Percentiles rank a stretch among this genome's conserved stretches.
These are phyloP conservation scores for Globisporangium perplexum DNA, from an alignment of 352 stramenopile genomes.

Conservation along the genomic window DNA sequence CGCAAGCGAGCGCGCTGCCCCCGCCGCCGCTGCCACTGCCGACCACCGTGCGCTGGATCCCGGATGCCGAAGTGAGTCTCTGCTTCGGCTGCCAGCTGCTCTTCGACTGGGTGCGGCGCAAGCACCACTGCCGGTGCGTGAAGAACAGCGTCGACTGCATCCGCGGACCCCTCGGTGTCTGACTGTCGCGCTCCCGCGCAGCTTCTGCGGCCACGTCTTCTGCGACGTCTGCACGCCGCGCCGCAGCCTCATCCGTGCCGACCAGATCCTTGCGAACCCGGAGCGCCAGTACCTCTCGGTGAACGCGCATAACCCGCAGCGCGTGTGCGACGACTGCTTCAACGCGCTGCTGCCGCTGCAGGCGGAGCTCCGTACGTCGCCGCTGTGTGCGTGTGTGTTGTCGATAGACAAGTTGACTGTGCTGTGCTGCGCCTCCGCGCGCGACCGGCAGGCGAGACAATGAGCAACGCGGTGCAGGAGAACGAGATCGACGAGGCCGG, in stretches of 20 bases:
- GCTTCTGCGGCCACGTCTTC: constrained; percentile 73
- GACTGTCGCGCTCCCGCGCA: constrained; percentile 8
- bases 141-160: too few species aligned
- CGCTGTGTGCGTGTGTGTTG: too few species aligned
- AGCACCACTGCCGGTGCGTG: constrained; percentile 82
- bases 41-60: constrained; percentile 79
- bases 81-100: constrained; percentile 75
- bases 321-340: constrained; percentile 78
- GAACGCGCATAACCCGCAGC: constrained; percentile 79
- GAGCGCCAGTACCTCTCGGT: constrained; percentile 71
- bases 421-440: not conserved
- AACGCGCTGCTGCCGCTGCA: constrained; percentile 52
- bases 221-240: constrained; percentile 68
- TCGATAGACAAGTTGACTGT: too few species aligned
- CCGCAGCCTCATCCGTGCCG: constrained; percentile 63
- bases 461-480: constrained; percentile 78
- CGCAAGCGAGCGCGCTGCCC: not conserved
- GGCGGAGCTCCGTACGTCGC: constrained; percentile 49
- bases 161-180: too few species aligned
- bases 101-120: constrained; percentile 86
- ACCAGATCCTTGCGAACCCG: constrained; percentile 70
- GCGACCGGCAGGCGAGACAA: constrained; percentile 35
- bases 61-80: constrained; percentile 71
- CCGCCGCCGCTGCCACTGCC: constrained; percentile 15
- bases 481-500: constrained; percentile 64